phyloP scores from a whole-genome alignment of 495 filamentous ascomycete genomes.

The Lepidopterella palustris region DNA sequence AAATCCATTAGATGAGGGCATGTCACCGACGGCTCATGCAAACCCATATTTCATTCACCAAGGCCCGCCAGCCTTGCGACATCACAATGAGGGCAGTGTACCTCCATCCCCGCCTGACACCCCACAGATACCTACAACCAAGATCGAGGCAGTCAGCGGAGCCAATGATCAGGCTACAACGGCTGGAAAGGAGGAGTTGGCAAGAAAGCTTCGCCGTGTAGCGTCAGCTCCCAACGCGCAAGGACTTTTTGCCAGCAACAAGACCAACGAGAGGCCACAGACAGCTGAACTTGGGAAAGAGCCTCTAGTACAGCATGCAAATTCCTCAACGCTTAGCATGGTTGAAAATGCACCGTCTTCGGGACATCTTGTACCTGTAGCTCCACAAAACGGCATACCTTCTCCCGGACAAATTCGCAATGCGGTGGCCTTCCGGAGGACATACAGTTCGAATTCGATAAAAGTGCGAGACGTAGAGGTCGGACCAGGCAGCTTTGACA shows the following conservation, averaged over 20 bases:
- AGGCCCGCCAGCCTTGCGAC: conserved; percentile 82
- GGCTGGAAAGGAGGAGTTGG: conserved; percentile 86
- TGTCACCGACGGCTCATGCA: conserved; percentile 88
- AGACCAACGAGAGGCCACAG: conserved; percentile 62
- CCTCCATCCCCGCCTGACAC: conserved; percentile 95
- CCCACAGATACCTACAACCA: conserved; percentile 54
- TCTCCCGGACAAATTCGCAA: conserved; percentile 50
- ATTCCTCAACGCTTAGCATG: conserved; percentile 50
- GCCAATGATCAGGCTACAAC: conserved; percentile 68
- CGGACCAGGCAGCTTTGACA: conserved; percentile 91
- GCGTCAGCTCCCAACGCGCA: conserved; percentile 97
- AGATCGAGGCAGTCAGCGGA: conserved; percentile 64
- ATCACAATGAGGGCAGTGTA: conserved; percentile 92
- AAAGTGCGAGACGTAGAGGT: conserved; percentile 97
- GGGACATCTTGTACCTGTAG: conserved; percentile 40
- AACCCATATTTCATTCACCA: conserved; percentile 98
- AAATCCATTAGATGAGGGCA: conserved; percentile 75
- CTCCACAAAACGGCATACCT: conserved; percentile 45
- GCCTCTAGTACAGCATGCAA: conserved; percentile 54
- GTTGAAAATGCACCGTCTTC: conserved; percentile 44
- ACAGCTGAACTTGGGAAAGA: conserved; percentile 78
- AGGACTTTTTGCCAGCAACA: conserved; percentile 69
- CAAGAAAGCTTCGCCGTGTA: conserved; percentile 83
- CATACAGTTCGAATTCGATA: conserved; percentile 98
- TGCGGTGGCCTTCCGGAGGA: conserved; percentile 74